These are phyloP conservation scores for Malus asiatica DNA, from an alignment of 306 rosid genomes.

Conservation along the genomic window DNA sequence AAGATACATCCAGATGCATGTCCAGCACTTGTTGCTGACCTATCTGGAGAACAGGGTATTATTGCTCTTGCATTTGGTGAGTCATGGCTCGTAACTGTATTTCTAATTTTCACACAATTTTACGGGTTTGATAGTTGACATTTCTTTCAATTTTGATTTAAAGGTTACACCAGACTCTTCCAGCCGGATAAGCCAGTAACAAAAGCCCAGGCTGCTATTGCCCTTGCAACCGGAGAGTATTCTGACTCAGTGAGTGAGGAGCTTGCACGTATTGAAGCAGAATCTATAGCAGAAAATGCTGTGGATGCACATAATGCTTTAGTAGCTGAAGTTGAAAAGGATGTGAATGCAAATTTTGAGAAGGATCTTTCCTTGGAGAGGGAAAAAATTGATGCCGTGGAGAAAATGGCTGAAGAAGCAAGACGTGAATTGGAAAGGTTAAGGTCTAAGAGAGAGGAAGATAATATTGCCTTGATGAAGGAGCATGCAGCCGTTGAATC, in stretches of 20 bases:
- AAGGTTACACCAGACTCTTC: constrained; percentile 88
- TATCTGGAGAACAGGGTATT: constrained; percentile 93
- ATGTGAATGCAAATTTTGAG: constrained; percentile 74
- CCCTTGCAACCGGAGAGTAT: constrained; percentile 94
- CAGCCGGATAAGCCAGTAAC: constrained; percentile 95
- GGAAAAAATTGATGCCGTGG: constrained; percentile 72
- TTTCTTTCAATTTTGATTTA: not conserved
- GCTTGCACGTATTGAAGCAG: constrained; percentile 97
- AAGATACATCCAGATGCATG: constrained; percentile 93
- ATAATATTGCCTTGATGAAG: constrained; percentile 51
- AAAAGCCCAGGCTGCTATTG: constrained; percentile 95
- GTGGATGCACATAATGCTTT: constrained; percentile 91
- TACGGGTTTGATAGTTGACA: not conserved
- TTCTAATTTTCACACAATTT: not conserved
- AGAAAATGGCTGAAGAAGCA: constrained; percentile 91
- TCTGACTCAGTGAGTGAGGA: constrained; percentile 85
- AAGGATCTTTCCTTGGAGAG: constrained; percentile 70
- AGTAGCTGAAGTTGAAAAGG: constrained; percentile 91
- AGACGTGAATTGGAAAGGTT: constrained; percentile 68
- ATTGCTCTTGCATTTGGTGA: constrained; percentile 91
- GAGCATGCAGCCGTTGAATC: constrained; percentile 79
- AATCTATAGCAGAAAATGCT: constrained; percentile 85
- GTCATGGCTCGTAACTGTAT: constrained; percentile 20
- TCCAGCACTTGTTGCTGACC: constrained; percentile 93
- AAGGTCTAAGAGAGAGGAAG: constrained; percentile 61